These are phyloP conservation scores for Russula sp. DNA, from an alignment of 768 basidiomycete species.

Conservation along the genomic window DNA sequence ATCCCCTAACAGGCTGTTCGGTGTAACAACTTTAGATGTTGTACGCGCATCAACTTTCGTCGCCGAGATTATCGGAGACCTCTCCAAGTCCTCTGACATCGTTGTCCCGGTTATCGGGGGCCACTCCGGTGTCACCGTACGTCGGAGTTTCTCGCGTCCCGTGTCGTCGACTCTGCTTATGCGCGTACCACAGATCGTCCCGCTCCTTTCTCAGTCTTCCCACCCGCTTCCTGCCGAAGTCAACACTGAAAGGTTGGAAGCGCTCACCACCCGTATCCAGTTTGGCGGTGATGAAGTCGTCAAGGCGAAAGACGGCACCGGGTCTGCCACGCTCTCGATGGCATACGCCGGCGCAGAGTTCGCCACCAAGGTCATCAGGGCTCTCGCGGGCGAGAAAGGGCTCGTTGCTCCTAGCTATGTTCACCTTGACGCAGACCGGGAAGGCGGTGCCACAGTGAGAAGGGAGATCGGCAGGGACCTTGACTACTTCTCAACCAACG, in stretches of 20 bases:
- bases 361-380: conserved; percentile 73
- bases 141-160: conserved; percentile 24
- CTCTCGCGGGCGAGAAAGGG: conserved; percentile 82
- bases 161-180: background rate
- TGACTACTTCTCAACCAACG: conserved; percentile 83
- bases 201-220: conserved; percentile 86
- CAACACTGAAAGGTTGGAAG: conserved; percentile 43
- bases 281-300: conserved; percentile 98
- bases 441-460: conserved; percentile 66
- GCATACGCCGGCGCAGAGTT: conserved; percentile 93
- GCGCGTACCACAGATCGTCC: conserved; percentile 59
- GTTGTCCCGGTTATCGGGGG: conserved; percentile 91
- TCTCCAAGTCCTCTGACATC: conserved; percentile 53
- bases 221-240: conserved; percentile 63
- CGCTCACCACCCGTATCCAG: conserved; percentile 80
- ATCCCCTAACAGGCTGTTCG: conserved; percentile 66
- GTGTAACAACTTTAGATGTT: conserved; percentile 97
- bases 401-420: conserved; percentile 83
- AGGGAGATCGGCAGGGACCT: conserved; percentile 71
- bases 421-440: conserved; percentile 62
- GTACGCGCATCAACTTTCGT: conserved; percentile 98
- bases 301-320: conserved; percentile 91
- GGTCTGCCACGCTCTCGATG: conserved; percentile 97
- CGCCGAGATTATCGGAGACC: conserved; percentile 65
- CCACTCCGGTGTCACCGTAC: conserved; percentile 86